These are phyloP conservation scores for Spergularia marina DNA, from an alignment of 148 eudicot genomes.

Conservation along the genomic window DNA sequence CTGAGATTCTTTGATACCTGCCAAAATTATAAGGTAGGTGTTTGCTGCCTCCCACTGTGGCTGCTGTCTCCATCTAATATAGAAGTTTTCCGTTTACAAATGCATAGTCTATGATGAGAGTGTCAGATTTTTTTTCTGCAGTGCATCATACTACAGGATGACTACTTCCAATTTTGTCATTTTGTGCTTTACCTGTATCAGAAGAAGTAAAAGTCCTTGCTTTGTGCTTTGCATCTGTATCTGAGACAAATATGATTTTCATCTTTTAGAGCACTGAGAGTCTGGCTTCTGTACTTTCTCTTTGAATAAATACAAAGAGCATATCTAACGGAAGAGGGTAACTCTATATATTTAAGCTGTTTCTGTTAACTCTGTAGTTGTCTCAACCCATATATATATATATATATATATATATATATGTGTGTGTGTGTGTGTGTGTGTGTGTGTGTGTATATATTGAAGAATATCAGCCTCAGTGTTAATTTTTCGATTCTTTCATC, in stretches of 20 bases:
- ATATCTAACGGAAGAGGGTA: too few relatives aligned
- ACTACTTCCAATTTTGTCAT: background rate
- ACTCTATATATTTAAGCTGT: background rate
- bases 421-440: too few relatives aligned
- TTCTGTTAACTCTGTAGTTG: background rate
- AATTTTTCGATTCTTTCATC: background rate
- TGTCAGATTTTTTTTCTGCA: background rate
- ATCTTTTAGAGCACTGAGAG: background rate
- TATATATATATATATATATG: background rate
- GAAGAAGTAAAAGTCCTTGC: background rate
- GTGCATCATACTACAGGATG: background rate
- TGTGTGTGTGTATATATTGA: too few relatives aligned
- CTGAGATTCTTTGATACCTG: slow-evolving; percentile 93
- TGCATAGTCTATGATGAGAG: background rate
- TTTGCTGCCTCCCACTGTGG: slow-evolving; percentile 7
- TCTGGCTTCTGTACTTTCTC: background rate
- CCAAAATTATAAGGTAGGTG: slow-evolving; percentile 83
- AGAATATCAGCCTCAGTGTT: background rate
- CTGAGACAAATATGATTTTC: background rate
- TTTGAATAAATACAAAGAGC: background rate
- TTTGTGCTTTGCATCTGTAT: background rate
- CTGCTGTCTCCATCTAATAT: background rate
- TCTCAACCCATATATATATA: background rate
- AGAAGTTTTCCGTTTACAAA: background rate
- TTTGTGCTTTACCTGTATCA: background rate